phyloP scores from a whole-genome alignment of 495 filamentous ascomycete species.

The Chlorociboria aeruginascens region DNA sequence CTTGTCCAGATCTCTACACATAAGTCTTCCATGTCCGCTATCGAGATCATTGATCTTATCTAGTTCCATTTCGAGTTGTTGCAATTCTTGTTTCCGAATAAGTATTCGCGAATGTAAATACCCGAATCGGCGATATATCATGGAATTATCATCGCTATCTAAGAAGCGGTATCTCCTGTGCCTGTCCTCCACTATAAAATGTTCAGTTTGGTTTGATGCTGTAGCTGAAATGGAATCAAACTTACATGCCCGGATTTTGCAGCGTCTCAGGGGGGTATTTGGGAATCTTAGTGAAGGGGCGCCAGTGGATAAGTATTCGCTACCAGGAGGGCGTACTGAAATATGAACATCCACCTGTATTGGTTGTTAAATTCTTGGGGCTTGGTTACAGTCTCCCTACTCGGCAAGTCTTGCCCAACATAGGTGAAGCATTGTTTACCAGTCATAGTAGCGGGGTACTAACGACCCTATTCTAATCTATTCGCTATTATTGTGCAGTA shows the following conservation, averaged over 20 bases:
- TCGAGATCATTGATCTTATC: slow-evolving; percentile 12
- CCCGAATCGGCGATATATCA: slow-evolving; percentile 22
- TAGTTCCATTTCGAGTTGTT: slow-evolving; percentile 16
- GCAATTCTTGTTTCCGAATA: slow-evolving; percentile 20
- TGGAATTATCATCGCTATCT: slow-evolving; percentile 23
- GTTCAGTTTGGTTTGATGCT: neutral
- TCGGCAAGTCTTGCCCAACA: too few relatives aligned
- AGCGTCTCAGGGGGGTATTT: neutral
- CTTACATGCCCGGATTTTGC: neutral
- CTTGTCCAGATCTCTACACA: slow-evolving; percentile 2
- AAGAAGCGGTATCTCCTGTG: slow-evolving; percentile 19
- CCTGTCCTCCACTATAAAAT: neutral
- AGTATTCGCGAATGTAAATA: slow-evolving; percentile 22
- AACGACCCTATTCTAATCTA: too few relatives aligned
- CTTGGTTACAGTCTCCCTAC: too few relatives aligned
- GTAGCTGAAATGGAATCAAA: neutral
- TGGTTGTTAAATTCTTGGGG: too few relatives aligned
- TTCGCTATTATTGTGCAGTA: too few relatives aligned
- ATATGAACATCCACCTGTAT: too few relatives aligned
- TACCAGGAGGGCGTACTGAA: too few relatives aligned
- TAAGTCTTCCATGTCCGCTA: neutral
- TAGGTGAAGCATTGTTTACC: too few relatives aligned
- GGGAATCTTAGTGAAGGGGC: neutral
- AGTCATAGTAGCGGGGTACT: too few relatives aligned
- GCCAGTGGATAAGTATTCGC: neutral